A percentile compares a stretch with the other conserved stretches of the same genome.
Conservation (phyloP, 306 rosid genomes). For the Sindora glabra region DNA sequence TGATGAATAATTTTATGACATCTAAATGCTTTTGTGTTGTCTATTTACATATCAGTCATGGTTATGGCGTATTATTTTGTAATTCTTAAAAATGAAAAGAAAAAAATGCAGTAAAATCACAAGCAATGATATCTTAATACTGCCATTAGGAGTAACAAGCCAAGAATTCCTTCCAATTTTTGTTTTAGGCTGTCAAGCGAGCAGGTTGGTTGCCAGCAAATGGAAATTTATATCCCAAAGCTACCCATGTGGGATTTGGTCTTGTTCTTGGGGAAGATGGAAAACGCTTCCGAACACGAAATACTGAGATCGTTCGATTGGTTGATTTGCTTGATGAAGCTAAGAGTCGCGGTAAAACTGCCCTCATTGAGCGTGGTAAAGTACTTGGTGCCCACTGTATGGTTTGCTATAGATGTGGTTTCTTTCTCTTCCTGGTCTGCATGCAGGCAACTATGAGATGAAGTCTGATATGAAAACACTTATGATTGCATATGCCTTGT, state of each 20-base stretch:
- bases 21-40: not conserved
- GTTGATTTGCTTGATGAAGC: slow-evolving; percentile 98
- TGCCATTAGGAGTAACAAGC: slow-evolving; percentile 11
- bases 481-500: no score
- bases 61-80: not conserved
- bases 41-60: not conserved
- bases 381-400: slow-evolving; percentile 3
- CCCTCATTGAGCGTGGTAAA: slow-evolving; percentile 78
- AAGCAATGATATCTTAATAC: not conserved
- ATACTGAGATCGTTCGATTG: slow-evolving; percentile 77
- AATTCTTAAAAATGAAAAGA: not conserved
- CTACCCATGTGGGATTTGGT: slow-evolving; percentile 88
- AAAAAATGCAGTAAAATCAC: not conserved
- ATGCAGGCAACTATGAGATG: slow-evolving; percentile 1
- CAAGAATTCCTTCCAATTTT: slow-evolving; percentile 3
- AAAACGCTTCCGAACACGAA: slow-evolving; percentile 79
- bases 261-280: slow-evolving; percentile 98
- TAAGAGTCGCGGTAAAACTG: slow-evolving; percentile 75
- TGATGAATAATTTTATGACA: not conserved
- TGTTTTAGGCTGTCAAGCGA: slow-evolving; percentile 73
- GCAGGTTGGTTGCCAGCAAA: slow-evolving; percentile 85
- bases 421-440: slow-evolving; percentile 12
- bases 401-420: not conserved
- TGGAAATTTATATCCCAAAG: slow-evolving; percentile 49
- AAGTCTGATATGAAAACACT: slow-evolving; percentile 3